Evolutionary conservation across 2,329 filamentous ascomycete species (phyloP), one percentile per base, ranked within the genome.

Genomic region (Pleoardoris graminearum): DNA sequence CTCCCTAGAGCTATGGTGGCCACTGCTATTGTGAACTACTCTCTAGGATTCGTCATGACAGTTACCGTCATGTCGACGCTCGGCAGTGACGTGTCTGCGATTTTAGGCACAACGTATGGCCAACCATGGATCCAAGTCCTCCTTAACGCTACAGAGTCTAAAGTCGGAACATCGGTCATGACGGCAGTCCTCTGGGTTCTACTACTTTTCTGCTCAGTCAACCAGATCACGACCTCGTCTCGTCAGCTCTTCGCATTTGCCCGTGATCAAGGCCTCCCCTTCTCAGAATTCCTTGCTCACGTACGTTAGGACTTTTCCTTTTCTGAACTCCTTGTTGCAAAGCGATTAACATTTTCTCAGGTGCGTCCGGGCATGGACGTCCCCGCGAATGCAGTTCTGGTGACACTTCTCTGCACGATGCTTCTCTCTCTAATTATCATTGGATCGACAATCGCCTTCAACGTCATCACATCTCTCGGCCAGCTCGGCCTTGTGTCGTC

Each of bases 391-490:
- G 69, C 75, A 1, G 71, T 80, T 46, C 59, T 77, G 47, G 68
- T 78, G 8, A 75, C 77, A 1, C 66, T 77, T 5, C 59, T 67
- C 14, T 62, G 77, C 25, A 68, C 74, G 5, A 59, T 71, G 6
- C 62, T 76, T 2, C 68, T 81, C 22, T 75, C 75, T 0, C 66
- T 81, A 30, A 79, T 81, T 69, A 80, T 80, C 57, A 75, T 81
- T 50, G 79, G 77, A 23, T 78, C 75, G 3, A 62, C 69, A 7
- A 61, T 68, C 12, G 65, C 65, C 0, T 66, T 68, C 54, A 67
- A 68, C 51, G 57, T 57, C 0, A 60, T 69, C n/a, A 59, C 59
- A 0, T 65, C 63, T 7, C 55, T 69, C 1, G 63, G 63, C 7
- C 61, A 53, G 0, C 56, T 60, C 19, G 63, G 61, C 1, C 53